phyloP scores from a whole-genome alignment of 208 protist species.

The Borovskyia barvae region DNA sequence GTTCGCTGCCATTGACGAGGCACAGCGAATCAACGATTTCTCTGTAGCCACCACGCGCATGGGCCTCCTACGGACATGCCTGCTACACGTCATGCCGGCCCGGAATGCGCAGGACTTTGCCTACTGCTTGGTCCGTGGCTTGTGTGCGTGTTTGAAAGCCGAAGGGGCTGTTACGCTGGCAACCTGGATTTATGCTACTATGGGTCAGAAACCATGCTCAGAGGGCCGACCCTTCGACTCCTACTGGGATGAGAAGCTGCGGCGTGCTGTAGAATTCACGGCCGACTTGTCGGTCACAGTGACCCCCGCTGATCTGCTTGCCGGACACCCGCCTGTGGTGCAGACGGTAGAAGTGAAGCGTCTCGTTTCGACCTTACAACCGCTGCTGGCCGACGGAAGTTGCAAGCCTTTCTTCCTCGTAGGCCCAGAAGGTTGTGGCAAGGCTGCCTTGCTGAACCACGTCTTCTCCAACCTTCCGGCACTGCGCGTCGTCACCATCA shows the following conservation, averaged over 20 bases:
- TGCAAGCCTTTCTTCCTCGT: constrained; percentile 94
- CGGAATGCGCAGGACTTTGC: constrained; percentile 76
- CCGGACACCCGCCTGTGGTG: constrained; percentile 60
- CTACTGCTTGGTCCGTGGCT: constrained; percentile 59
- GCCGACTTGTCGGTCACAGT: constrained; percentile 53
- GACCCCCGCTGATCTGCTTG: constrained; percentile 56
- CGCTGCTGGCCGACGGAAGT: constrained; percentile 69
- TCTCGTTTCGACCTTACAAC: constrained; percentile 70
- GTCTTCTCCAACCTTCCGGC: constrained; percentile 52
- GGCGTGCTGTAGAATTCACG: constrained; percentile 59
- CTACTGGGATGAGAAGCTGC: constrained; percentile 64
- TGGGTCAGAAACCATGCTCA: constrained; percentile 66
- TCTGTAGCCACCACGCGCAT: constrained; percentile 88
- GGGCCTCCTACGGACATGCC: constrained; percentile 86
- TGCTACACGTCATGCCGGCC: constrained; percentile 58
- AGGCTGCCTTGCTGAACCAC: constrained; percentile 86
- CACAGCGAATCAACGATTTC: constrained; percentile 63
- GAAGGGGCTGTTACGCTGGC: constrained; percentile 69
- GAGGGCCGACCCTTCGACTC: constrained; percentile 85
- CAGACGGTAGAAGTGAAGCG: constrained; percentile 93
- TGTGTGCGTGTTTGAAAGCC: constrained; percentile 52
- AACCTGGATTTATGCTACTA: constrained; percentile 77
- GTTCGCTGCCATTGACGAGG: constrained; percentile 73
- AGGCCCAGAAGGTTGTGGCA: constrained; percentile 96
- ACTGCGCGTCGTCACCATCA: constrained; percentile 81